Base-by-base conservation (phyloP, 2,329 filamentous ascomycete species). In the Stagonosporopsis tanaceti region DNA sequence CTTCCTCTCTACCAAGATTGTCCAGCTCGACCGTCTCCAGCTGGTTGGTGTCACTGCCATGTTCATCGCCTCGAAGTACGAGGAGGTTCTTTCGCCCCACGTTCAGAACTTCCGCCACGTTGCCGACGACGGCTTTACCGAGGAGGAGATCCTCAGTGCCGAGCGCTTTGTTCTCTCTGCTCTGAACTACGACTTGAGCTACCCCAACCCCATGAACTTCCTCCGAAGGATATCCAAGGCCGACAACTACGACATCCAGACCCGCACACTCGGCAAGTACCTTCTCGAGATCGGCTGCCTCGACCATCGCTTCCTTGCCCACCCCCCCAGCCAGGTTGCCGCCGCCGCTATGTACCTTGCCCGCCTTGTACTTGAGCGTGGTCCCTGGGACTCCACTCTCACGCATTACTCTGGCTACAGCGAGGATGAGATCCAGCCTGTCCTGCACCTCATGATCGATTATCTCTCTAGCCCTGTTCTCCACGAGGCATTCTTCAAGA, bases 121-220 rank as follows among this genome's bases (percentile, higher is more conserved):
- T 68, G 93, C 95, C 72, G 95, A 99, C 72, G 93, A 98, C 77
- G 95, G 94, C 54, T 99, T 98, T 79, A 91, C 88, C 4, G 94
- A 97, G 77, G 88, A 91, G 42, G 95, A 99, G 80, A 98, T 99
- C 66, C 85, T 99, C 37, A 94, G 92, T 73, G 95, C 95, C n/a
- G 95, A 99, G 80, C 91, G 95, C 66, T 97, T 96, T 76, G 89
- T 99, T 65, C 88, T 99, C 50, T 87, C 87, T 65, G 93, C 93
- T 6, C 86, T 99, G 60, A 90, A 97, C 81, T 99, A 97, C 77
- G 94, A 99, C 76, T 87, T 99, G 63, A 97, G 93, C 82, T 99
- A 97, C 75, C 95, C 95, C 54, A 99, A 99, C 80, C 95, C 95
- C 22, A 99, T 99, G 95, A 99, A 99, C 85, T 99, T 99, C 82